phyloP scores from a whole-genome alignment of 2,329 filamentous ascomycete species.

The Fusarium sp. region DNA sequence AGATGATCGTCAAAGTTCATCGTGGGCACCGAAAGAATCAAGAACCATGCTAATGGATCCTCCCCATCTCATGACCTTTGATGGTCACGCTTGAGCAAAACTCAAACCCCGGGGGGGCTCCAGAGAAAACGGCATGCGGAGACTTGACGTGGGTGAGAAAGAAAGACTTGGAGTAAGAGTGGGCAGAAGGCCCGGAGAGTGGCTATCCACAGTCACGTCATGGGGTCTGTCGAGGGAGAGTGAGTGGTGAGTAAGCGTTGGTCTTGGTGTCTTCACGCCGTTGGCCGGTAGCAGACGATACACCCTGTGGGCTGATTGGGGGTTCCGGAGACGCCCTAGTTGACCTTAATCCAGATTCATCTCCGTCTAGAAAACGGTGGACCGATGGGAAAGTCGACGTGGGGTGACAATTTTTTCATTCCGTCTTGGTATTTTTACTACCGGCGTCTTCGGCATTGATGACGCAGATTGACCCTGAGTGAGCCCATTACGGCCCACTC shows the following conservation, averaged over 20 bases:
- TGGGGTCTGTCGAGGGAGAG: constrained; percentile 4
- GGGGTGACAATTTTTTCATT: constrained; percentile 23
- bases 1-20: constrained; percentile 32
- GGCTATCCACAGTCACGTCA: constrained; percentile 30
- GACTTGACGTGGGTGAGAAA: constrained; percentile 37
- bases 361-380: constrained; percentile 38
- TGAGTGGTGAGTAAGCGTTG: constrained; percentile 19
- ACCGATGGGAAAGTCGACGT: constrained; percentile 21
- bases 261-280: constrained; percentile 1
- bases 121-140: constrained; percentile 33
- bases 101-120: constrained; percentile 33
- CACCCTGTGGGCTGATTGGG: constrained; percentile 12
- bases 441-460: constrained; percentile 31
- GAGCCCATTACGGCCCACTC: constrained; percentile 16
- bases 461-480: constrained; percentile 33
- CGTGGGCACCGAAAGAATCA: constrained; percentile 32
- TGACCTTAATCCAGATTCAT: constrained; percentile 37
- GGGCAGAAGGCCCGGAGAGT: constrained; percentile 34
- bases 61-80: constrained; percentile 35
- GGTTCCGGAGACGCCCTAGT: constrained; percentile 11
- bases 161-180: constrained; percentile 30
- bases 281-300: not conserved
- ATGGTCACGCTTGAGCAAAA: constrained; percentile 37
- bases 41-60: constrained; percentile 24
- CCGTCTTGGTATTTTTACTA: constrained; percentile 7